These are phyloP conservation scores for Naganishia vaughanmartiniae DNA, from an alignment of 768 basidiomycete species.

Conservation along the genomic window DNA sequence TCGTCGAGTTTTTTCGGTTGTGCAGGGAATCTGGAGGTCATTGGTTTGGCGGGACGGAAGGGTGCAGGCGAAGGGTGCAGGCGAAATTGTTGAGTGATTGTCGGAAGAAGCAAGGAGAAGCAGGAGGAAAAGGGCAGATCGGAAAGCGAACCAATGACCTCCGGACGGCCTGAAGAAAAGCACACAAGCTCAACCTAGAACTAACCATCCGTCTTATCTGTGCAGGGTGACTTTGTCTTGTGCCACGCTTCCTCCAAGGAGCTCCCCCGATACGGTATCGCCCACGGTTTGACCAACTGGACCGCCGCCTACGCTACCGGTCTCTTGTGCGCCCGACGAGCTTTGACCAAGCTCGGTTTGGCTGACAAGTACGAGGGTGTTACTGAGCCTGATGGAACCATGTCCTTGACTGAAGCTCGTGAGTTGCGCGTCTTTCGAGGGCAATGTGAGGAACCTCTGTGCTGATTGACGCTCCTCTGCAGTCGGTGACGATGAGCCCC, in stretches of 20 bases:
- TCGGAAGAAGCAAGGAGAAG: background rate
- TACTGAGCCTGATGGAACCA: constrained; percentile 80
- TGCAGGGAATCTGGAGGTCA: background rate
- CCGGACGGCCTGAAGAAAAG: background rate
- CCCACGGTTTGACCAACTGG: constrained; percentile 99
- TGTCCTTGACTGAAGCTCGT: constrained; percentile 72
- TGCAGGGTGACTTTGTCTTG: constrained; percentile 89
- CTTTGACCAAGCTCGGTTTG: constrained; percentile 88
- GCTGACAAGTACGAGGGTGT: constrained; percentile 98
- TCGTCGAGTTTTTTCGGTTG: constrained; percentile 7
- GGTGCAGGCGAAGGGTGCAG: background rate
- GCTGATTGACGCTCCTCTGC: background rate
- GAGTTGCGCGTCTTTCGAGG: constrained; percentile 14
- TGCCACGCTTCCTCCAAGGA: constrained; percentile 83
- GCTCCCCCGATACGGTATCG: constrained; percentile 92
- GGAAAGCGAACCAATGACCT: constrained; percentile 7
- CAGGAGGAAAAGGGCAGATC: background rate
- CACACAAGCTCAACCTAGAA: background rate
- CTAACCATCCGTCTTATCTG: background rate
- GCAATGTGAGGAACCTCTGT: too few relatives aligned
- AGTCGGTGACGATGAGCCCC: constrained; percentile 85
- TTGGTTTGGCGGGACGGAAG: background rate
- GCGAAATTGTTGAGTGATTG: too few relatives aligned
- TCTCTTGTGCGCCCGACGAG: constrained; percentile 89
- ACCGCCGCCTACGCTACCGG: constrained; percentile 97